Percentiles rank a stretch among this genome's conserved stretches.
Evolutionary conservation across 139 green algal genomes (phyloP).

Genomic region (Coelastrella sp.): DNA sequence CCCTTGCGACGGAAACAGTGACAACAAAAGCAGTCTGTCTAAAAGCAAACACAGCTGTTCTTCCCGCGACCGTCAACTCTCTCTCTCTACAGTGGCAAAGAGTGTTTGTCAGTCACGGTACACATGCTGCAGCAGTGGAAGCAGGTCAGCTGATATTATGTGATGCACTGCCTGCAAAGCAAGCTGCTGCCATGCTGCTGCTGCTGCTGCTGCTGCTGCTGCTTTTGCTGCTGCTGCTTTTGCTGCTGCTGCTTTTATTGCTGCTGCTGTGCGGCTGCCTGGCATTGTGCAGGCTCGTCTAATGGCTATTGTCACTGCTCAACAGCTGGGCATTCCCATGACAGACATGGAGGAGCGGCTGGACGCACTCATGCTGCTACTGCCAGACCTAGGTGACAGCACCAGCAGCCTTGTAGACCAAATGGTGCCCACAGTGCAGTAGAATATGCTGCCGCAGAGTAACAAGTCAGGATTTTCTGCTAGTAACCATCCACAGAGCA

Average conservation of each 20-base stretch:
- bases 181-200: background rate
- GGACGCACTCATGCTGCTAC: conserved; percentile 34
- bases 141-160: background rate
- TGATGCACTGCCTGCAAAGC: background rate
- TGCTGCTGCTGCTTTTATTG: conserved; percentile 1
- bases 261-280: background rate
- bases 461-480: too few species aligned
- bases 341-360: conserved; percentile 29
- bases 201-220: background rate
- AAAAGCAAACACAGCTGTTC: too few species aligned
- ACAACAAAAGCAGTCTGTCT: too few species aligned
- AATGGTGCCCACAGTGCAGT: too few species aligned
- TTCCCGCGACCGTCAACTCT: too few species aligned
- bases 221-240: background rate
- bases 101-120: background rate
- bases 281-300: background rate
- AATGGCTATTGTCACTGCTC: conserved; percentile 22
- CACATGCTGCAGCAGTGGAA: background rate
- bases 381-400: conserved; percentile 26
- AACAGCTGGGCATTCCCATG: conserved; percentile 31
- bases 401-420: background rate
- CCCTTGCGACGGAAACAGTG: too few species aligned
- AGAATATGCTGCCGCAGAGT: too few species aligned
- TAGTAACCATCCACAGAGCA: too few species aligned
- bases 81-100: too few species aligned